phyloP scores from a whole-genome alignment of 768 basidiomycete species.

The Trichaptum fuscoviolaceum region DNA sequence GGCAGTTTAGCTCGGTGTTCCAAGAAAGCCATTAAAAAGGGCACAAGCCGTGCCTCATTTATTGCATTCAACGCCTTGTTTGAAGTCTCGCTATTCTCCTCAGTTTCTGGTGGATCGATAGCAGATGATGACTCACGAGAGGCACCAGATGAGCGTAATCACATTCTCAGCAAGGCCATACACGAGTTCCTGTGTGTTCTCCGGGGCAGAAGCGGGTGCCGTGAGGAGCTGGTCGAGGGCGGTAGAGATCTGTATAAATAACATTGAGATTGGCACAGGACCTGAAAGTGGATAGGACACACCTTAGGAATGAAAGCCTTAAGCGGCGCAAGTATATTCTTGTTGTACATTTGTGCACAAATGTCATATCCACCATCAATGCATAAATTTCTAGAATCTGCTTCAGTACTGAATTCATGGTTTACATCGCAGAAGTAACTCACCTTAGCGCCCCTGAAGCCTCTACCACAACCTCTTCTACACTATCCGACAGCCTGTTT shows the following conservation, averaged over 20 bases:
- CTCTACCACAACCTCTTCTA: slow-evolving; percentile 89
- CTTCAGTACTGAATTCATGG: not conserved
- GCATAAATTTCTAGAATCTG: slow-evolving; percentile 68
- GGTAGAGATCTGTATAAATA: slow-evolving; percentile 56
- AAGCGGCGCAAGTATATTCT: slow-evolving; percentile 79
- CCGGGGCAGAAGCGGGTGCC: slow-evolving; percentile 54
- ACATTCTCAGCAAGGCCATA: slow-evolving; percentile 90
- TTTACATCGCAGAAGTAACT: slow-evolving; percentile 18
- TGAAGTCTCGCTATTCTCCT: slow-evolving; percentile 69
- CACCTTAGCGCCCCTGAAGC: slow-evolving; percentile 85
- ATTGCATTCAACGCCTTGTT: slow-evolving; percentile 88
- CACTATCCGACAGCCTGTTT: slow-evolving; percentile 78
- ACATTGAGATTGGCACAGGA: not conserved
- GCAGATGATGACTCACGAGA: slow-evolving; percentile 62
- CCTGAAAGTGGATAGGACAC: slow-evolving; percentile 9
- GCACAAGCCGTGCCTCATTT: slow-evolving; percentile 71
- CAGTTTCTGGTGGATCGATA: slow-evolving; percentile 13
- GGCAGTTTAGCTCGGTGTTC: slow-evolving; percentile 65
- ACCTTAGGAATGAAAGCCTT: slow-evolving; percentile 78
- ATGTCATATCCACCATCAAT: slow-evolving; percentile 95
- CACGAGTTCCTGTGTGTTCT: slow-evolving; percentile 68
- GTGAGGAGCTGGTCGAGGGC: slow-evolving; percentile 64
- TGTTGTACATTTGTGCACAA: slow-evolving; percentile 96
- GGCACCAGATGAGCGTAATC: slow-evolving; percentile 89
- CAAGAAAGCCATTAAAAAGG: slow-evolving; percentile 90